These are phyloP conservation scores for Septoria linicola DNA, from an alignment of 2,329 filamentous ascomycete genomes.

Conservation along the genomic window DNA sequence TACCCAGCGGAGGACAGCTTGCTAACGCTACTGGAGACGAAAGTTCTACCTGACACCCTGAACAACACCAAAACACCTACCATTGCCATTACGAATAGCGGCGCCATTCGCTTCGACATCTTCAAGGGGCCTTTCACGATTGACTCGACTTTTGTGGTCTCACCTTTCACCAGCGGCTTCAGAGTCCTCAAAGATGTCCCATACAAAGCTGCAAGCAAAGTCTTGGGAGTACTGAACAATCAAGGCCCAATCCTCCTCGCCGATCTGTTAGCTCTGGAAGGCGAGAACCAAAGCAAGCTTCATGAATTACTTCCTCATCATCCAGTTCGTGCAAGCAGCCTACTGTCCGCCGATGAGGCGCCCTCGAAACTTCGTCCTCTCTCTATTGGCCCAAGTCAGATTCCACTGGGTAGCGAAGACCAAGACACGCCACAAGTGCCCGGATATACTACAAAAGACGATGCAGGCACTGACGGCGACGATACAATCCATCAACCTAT, in stretches of 20 bases:
- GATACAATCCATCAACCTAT: constrained; percentile 81
- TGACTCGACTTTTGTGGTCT: constrained; percentile 82
- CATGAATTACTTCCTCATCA: constrained; percentile 21
- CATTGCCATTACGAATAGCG: constrained; percentile 81
- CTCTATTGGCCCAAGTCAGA: constrained; percentile 6
- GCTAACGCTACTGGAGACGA: constrained; percentile 73
- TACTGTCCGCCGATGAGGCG: constrained; percentile 14
- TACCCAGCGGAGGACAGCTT: constrained; percentile 75
- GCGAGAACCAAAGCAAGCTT: constrained; percentile 8
- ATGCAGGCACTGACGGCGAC: constrained; percentile 79
- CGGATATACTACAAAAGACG: constrained; percentile 89
- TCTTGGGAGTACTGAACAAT: constrained; percentile 61
- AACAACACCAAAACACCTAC: constrained; percentile 52
- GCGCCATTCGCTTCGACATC: constrained; percentile 90
- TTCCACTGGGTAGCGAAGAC: constrained; percentile 15
- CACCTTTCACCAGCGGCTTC: constrained; percentile 81
- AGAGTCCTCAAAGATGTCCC: constrained; percentile 77
- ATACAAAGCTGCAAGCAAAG: constrained; percentile 68
- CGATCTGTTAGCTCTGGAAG: constrained; percentile 29
- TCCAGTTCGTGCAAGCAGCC: constrained; percentile 21
- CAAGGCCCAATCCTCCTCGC: constrained; percentile 51
- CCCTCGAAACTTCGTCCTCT: constrained; percentile 5
- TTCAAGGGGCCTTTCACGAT: constrained; percentile 88
- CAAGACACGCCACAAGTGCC: constrained; percentile 47
- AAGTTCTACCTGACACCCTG: constrained; percentile 65